Conservation (phyloP, 1,284 basidiomycete species). For the Marasmius sp. region DNA sequence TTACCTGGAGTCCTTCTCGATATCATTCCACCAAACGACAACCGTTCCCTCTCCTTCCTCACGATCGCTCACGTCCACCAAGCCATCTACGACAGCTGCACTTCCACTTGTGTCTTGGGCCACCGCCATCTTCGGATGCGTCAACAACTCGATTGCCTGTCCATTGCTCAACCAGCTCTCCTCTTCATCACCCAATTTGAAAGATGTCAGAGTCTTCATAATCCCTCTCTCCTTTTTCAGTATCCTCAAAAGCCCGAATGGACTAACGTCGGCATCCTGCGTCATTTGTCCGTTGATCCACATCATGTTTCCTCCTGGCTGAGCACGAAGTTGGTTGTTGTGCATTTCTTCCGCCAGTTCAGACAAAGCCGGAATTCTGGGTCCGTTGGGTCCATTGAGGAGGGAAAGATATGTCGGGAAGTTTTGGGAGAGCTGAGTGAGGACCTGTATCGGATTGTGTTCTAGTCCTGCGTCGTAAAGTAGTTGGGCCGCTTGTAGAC, state of each 20-base stretch:
- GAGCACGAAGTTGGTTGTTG: conserved; percentile 53
- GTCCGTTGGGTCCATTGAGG: conserved; percentile 63
- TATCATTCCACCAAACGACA: conserved; percentile 87
- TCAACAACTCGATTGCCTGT: conserved; percentile 73
- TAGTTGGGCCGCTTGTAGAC: conserved; percentile 66
- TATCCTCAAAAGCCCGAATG: conserved; percentile 68
- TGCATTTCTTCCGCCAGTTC: conserved; percentile 57
- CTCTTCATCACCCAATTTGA: conserved; percentile 50
- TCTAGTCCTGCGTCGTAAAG: conserved; percentile 62
- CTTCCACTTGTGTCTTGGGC: conserved; percentile 39
- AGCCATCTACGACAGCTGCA: conserved; percentile 61
- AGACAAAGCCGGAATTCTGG: neutral
- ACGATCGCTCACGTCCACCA: conserved; percentile 90
- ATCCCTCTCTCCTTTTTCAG: conserved; percentile 74
- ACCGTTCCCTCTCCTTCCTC: conserved; percentile 66
- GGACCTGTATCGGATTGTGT: conserved; percentile 54
- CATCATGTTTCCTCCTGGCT: conserved; percentile 55
- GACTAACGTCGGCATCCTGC: conserved; percentile 64
- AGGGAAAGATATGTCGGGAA: conserved; percentile 83
- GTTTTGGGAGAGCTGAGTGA: conserved; percentile 79
- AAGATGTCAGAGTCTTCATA: conserved; percentile 58
- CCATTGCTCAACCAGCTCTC: conserved; percentile 25
- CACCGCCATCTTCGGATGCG: conserved; percentile 55
- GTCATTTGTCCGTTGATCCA: conserved; percentile 82
- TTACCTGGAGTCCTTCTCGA: conserved; percentile 80